Base-by-base conservation (phyloP, 805 yeast species). In the Candida multigemmis region DNA sequence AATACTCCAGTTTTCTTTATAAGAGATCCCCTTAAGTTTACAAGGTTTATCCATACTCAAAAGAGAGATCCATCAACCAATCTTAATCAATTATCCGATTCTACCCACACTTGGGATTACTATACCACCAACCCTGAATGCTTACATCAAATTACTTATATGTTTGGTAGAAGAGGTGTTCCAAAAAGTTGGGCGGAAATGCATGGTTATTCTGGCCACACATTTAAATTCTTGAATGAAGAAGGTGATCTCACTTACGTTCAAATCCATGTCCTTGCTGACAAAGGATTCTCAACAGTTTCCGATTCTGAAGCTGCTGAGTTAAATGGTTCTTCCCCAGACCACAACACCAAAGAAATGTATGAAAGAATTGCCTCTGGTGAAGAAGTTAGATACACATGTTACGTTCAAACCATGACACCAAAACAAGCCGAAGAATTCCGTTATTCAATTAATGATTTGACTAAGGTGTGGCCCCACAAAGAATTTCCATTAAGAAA, bases 1-100 rank as follows among this genome's bases (percentile, higher is more conserved):
- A 77, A 77, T 56, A 77, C 83, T 12, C 84, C 84, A 9, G 62
- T 75, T 15, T 74, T 74, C 48, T 74, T 74, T 54, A 57, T 75
- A 33, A 62, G 81, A 36, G 77, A 74, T 50, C 80, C 80, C 19
- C 50, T 65, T 22, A 74, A 74, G 59, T 75, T 75, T 59, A 75
- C 79, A 7, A 62, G 63, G 38, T 74, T 74, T 46, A 74, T 75
- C 40, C 82, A 75, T 57, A 71, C 82, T 13, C 82, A 74, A 53
- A 76, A 76, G 65, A 68, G 83, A 42, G 65, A 74, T 53, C 83
- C 84, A 12, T 64, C 69, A 42, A 74, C 81, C 12, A 35, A 44
- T 32, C 50, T 73, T 42, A 66, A 65, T 50, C 58, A 52, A 21
- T 34, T 33, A 19, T 35, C 53, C 12, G 79, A 74, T 40, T 59